phyloP scores from a whole-genome alignment of 23 red algal genomes.

The Chondrus crispus region DNA sequence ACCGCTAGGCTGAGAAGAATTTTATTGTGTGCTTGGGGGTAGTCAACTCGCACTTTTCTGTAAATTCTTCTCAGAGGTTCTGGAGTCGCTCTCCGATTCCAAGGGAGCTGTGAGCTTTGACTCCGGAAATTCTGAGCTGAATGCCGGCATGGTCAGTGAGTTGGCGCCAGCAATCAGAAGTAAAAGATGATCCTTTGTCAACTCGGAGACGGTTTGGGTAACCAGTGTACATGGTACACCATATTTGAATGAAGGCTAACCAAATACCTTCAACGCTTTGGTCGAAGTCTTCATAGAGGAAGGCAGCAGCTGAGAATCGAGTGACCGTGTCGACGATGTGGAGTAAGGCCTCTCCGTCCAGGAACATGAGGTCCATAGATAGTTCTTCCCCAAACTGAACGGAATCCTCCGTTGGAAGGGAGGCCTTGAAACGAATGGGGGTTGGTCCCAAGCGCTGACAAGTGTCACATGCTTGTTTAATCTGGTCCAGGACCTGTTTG shows the following conservation, averaged over 20 bases:
- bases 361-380: neutral
- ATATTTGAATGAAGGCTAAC: slow-evolving; percentile 1
- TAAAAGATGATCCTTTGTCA: neutral
- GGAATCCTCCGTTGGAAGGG: neutral
- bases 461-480: neutral
- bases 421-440: neutral
- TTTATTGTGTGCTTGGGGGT: neutral
- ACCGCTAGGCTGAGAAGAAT: neutral
- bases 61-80: neutral
- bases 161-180: neutral
- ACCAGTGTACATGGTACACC: neutral
- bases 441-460: neutral
- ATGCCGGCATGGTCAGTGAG: neutral
- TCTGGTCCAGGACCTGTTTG: neutral
- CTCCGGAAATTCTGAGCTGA: neutral
- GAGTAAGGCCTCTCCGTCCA: neutral
- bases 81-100: slow-evolving; percentile 11
- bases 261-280: slow-evolving; percentile 12
- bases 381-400: slow-evolving; percentile 26
- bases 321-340: slow-evolving; percentile 11
- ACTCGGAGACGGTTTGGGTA: neutral
- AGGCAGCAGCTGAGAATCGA: slow-evolving; percentile 1
- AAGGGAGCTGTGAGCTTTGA: neutral
- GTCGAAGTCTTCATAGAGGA: neutral
- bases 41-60: neutral